Evolutionary conservation across 2,329 filamentous ascomycete species (phyloP).

Genomic region (Talaromyces albobiverticillius): DNA sequence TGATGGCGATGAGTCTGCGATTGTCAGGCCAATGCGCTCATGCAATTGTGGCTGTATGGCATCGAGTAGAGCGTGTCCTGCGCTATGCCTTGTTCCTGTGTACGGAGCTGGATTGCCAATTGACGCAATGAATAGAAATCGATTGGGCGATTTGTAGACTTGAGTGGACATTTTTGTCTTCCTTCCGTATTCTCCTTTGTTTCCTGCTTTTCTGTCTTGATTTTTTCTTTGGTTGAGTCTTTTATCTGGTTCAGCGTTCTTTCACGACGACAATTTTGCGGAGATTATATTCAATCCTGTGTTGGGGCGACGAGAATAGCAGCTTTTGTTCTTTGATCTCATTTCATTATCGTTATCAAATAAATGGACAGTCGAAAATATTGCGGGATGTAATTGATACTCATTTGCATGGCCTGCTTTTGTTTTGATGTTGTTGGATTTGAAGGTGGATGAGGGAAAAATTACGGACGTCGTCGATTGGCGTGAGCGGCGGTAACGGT

Average conservation of each 20-base stretch:
- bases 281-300: background rate
- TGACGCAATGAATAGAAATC: constrained; percentile 71
- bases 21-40: constrained; percentile 45
- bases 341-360: background rate
- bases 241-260: background rate
- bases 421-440: background rate
- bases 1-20: constrained; percentile 54
- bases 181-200: background rate
- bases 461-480: background rate
- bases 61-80: constrained; percentile 75
- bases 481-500: too few relatives aligned
- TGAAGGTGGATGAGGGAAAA: too few relatives aligned
- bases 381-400: background rate
- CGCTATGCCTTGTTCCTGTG: constrained; percentile 77
- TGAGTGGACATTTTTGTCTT: constrained; percentile 1
- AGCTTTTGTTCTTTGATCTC: background rate
- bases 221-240: background rate
- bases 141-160: constrained; percentile 20
- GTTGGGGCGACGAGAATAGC: background rate
- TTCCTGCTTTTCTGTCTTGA: background rate
- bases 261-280: background rate
- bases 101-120: constrained; percentile 76
- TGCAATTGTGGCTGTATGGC: constrained; percentile 54
- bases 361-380: background rate
- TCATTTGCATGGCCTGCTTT: background rate